A percentile compares a stretch with the other conserved stretches of the same genome.
Conservation (phyloP, 345 rosid genomes). For the Cardamine occulta region DNA sequence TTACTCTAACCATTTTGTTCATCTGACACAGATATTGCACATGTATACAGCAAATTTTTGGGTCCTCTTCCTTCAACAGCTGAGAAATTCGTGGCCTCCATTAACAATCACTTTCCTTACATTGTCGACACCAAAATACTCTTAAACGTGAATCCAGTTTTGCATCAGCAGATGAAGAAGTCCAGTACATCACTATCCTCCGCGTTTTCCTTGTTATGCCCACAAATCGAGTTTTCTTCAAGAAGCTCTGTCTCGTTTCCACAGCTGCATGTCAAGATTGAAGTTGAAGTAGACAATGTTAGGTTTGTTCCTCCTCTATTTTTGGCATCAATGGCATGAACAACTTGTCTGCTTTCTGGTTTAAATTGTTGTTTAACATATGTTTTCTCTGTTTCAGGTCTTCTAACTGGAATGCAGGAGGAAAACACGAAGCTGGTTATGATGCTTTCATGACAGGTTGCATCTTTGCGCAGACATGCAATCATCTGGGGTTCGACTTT, state of each 20-base stretch:
- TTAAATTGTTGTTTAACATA: background rate
- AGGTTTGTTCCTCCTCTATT: conserved; percentile 57
- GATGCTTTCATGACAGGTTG: conserved; percentile 99
- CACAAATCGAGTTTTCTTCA: conserved; percentile 60
- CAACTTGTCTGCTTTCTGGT: background rate
- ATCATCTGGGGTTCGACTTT: conserved; percentile 76
- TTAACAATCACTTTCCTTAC: conserved; percentile 66
- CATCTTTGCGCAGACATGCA: conserved; percentile 84
- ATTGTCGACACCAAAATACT: conserved; percentile 90
- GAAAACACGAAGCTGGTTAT: conserved; percentile 95
- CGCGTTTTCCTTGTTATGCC: conserved; percentile 72
- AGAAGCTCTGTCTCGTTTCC: conserved; percentile 39
- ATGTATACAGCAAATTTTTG: conserved; percentile 75
- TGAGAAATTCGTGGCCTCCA: conserved; percentile 66
- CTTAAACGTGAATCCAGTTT: conserved; percentile 58
- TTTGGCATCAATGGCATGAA: conserved; percentile 14
- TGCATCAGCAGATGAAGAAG: conserved; percentile 64
- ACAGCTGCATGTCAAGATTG: conserved; percentile 61
- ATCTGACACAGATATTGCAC: conserved; percentile 79
- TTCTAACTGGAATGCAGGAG: conserved; percentile 79
- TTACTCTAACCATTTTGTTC: conserved; percentile 24
- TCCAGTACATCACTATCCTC: conserved; percentile 76
- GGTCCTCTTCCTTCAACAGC: conserved; percentile 80
- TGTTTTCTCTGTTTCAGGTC: conserved; percentile 55
- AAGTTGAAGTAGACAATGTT: conserved; percentile 73